Percentiles rank a stretch among this genome's conserved stretches.
Conservation (phyloP, 2,329 filamentous ascomycete genomes). For the Penicillium sclerotigenum region DNA sequence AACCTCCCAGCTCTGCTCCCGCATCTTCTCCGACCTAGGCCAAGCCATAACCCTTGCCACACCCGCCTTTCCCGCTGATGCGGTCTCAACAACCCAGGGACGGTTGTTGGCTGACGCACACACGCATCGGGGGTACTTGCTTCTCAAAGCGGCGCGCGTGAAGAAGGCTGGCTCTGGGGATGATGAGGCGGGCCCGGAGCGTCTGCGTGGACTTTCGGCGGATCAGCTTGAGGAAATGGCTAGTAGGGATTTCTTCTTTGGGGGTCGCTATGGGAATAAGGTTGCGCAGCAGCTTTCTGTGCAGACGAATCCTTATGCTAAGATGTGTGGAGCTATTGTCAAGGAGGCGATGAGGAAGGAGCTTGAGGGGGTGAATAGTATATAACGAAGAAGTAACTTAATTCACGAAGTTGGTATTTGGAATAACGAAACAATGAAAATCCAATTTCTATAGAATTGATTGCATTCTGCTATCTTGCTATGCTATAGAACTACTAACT, state of each 20-base stretch:
- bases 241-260: constrained; percentile 54
- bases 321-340: constrained; percentile 61
- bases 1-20: constrained; percentile 19
- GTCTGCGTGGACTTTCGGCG: constrained; percentile 32
- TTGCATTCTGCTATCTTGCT: background rate
- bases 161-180: constrained; percentile 13
- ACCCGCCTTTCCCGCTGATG: constrained; percentile 37
- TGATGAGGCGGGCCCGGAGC: constrained; percentile 24
- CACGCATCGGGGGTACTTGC: constrained; percentile 52
- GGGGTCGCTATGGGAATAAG: constrained; percentile 55
- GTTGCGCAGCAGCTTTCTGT: constrained; percentile 57
- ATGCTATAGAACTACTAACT: background rate
- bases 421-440: background rate
- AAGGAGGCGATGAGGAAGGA: constrained; percentile 59
- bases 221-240: constrained; percentile 54
- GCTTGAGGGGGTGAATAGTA: constrained; percentile 34
- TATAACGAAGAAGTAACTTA: background rate
- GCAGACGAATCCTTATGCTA: constrained; percentile 61
- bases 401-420: background rate
- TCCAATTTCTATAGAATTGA: background rate
- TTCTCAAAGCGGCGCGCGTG: constrained; percentile 38
- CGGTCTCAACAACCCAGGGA: constrained; percentile 49
- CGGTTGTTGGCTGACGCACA: constrained; percentile 53
- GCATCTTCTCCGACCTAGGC: constrained; percentile 38
- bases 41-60: constrained; percentile 48